Evolutionary conservation across 2,329 filamentous ascomycete species (phyloP).

Genomic region (Penicillium janthinellum): DNA sequence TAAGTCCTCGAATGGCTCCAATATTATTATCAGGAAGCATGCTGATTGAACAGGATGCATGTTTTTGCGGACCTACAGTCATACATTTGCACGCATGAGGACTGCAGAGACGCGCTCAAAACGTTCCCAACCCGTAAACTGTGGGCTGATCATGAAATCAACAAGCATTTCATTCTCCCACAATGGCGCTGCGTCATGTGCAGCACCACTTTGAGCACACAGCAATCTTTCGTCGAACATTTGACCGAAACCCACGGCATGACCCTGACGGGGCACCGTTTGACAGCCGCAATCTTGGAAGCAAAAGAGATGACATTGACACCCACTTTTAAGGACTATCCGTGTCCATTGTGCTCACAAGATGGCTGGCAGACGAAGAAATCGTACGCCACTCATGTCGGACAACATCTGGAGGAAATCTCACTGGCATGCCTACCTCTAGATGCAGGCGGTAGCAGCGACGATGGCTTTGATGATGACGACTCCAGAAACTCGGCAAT

Average conservation of each 20-base stretch:
- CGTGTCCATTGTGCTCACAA: conserved; percentile 6
- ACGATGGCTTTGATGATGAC: background rate
- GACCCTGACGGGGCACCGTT: background rate
- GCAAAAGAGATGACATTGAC: conserved; percentile 4
- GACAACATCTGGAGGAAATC: conserved; percentile 12
- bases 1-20: background rate
- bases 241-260: background rate
- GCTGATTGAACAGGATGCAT: conserved; percentile 9
- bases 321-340: background rate
- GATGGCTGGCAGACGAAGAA: conserved; percentile 7
- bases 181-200: conserved; percentile 10
- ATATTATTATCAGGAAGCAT: background rate
- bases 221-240: background rate
- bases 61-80: conserved; percentile 11
- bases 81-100: conserved; percentile 10
- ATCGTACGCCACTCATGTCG: conserved; percentile 7
- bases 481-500: background rate
- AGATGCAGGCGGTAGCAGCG: background rate
- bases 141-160: conserved; percentile 13
- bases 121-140: conserved; percentile 8
- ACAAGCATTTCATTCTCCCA: conserved; percentile 3
- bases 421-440: conserved; percentile 11
- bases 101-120: conserved; percentile 4
- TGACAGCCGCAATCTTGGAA: conserved; percentile 3
- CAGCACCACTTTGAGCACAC: background rate